Conservation (phyloP, 805 yeast species). For the Cyberlindnera petersonii region DNA sequence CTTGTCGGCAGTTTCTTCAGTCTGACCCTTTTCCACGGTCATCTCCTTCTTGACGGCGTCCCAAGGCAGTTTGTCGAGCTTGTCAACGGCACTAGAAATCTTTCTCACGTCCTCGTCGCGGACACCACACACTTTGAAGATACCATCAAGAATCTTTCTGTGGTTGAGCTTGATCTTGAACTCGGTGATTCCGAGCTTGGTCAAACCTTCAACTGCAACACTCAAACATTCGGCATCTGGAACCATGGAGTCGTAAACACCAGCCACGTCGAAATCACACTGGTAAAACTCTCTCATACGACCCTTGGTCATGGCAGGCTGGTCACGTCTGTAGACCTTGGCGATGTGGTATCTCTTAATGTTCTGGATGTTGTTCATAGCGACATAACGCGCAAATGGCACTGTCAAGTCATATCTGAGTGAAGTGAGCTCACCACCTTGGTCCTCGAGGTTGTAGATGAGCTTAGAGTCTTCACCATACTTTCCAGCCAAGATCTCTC, state of each 20-base stretch:
- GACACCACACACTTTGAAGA: conserved; percentile 93
- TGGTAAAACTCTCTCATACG: conserved; percentile 99
- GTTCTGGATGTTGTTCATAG: conserved; percentile 85
- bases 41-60: conserved; percentile 89
- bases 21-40: conserved; percentile 84
- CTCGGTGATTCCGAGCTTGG: conserved; percentile 77
- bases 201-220: conserved; percentile 79
- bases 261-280: conserved; percentile 98
- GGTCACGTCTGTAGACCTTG: conserved; percentile 97
- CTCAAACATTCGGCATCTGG: conserved; percentile 91
- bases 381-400: conserved; percentile 96
- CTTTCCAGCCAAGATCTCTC: conserved; percentile 94
- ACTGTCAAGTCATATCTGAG: conserved; percentile 96
- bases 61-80: conserved; percentile 95
- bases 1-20: conserved; percentile 86
- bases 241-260: conserved; percentile 87
- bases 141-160: conserved; percentile 93
- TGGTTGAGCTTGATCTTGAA: conserved; percentile 93
- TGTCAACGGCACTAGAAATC: conserved; percentile 93
- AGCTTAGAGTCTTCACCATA: conserved; percentile 98
- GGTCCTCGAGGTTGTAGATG: conserved; percentile 94
- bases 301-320: conserved; percentile 99
- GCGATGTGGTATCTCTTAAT: conserved; percentile 97
- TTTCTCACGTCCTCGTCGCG: conserved; percentile 89
- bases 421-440: conserved; percentile 97